Conservation (phyloP, 805 yeast species). For the Teunomyces gatunensis region DNA sequence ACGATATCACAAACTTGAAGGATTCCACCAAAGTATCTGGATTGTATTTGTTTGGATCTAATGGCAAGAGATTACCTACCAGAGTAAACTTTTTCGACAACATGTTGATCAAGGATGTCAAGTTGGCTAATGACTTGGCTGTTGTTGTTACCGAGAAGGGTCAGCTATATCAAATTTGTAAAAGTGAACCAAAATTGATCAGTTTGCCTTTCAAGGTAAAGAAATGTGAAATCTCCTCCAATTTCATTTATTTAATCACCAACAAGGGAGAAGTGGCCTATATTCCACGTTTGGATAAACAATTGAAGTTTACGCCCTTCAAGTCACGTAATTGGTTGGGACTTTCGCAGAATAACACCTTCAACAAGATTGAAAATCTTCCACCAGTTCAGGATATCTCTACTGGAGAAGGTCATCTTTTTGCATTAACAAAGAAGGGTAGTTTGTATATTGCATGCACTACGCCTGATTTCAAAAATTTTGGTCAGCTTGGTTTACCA, state of each 20-base stretch:
- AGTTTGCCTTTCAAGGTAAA: conserved; percentile 28
- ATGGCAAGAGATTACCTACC: conserved; percentile 48
- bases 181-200: conserved; percentile 22
- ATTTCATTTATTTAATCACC: conserved; percentile 44
- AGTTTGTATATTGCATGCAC: conserved; percentile 64
- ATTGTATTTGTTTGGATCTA: conserved; percentile 34
- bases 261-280: conserved; percentile 44
- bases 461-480: conserved; percentile 28
- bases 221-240: conserved; percentile 47
- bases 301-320: conserved; percentile 12
- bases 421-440: conserved; percentile 59
- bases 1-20: conserved; percentile 17
- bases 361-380: conserved; percentile 3
- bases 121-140: conserved; percentile 43
- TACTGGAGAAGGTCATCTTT: conserved; percentile 67
- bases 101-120: conserved; percentile 54
- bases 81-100: conserved; percentile 66
- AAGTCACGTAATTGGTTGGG: conserved; percentile 24
- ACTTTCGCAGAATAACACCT: conserved; percentile 5
- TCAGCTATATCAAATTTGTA: conserved; percentile 63
- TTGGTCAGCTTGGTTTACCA: conserved; percentile 87
- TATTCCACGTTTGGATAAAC: conserved; percentile 23
- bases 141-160: conserved; percentile 71
- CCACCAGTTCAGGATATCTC: conserved; percentile 40
- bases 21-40: conserved; percentile 29